Percentiles rank a stretch among this genome's conserved stretches.
These are phyloP conservation scores for Hyaloscypha finlandica DNA, from an alignment of 495 filamentous ascomycete genomes.

Conservation along the genomic window DNA sequence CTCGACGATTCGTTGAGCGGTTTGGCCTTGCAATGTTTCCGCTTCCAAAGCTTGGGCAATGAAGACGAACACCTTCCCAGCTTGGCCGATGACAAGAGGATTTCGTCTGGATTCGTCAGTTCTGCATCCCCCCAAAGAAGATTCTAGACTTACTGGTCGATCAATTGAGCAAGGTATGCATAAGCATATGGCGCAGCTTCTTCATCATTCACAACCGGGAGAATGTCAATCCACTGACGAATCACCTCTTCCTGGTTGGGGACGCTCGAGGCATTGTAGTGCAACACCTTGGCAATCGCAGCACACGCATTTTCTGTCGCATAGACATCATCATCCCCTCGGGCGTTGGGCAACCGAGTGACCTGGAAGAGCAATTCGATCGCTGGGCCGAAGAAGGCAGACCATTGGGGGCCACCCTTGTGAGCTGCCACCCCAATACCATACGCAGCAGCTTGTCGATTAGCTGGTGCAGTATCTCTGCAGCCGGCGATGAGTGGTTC, in stretches of 20 bases:
- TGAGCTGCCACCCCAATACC: constrained; percentile 95
- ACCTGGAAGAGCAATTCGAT: constrained; percentile 82
- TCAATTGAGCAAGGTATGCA: constrained; percentile 84
- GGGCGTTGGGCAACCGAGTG: constrained; percentile 74
- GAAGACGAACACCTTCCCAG: constrained; percentile 75
- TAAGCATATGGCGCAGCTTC: constrained; percentile 98
- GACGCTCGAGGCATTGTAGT: constrained; percentile 79
- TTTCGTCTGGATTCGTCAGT: constrained; percentile 66
- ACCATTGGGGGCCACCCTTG: constrained; percentile 82
- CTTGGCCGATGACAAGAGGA: constrained; percentile 72
- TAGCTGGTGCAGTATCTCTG: constrained; percentile 80
- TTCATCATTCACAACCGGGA: constrained; percentile 93
- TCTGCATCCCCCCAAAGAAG: neutral
- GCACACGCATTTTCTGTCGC: constrained; percentile 98
- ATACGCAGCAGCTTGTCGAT: constrained; percentile 95
- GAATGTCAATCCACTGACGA: constrained; percentile 79
- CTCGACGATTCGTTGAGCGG: constrained; percentile 67
- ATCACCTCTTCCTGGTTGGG: constrained; percentile 71
- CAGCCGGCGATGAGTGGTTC: constrained; percentile 82
- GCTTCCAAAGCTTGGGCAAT: constrained; percentile 87
- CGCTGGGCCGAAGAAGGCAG: constrained; percentile 76
- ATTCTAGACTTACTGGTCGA: constrained; percentile 80
- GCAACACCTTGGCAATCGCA: constrained; percentile 93
- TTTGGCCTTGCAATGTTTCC: constrained; percentile 84
- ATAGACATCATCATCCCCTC: constrained; percentile 92